Percentiles rank a stretch among this genome's conserved stretches.
Conservation (phyloP, 306 rosid genomes). For the Fragaria iinumae region DNA sequence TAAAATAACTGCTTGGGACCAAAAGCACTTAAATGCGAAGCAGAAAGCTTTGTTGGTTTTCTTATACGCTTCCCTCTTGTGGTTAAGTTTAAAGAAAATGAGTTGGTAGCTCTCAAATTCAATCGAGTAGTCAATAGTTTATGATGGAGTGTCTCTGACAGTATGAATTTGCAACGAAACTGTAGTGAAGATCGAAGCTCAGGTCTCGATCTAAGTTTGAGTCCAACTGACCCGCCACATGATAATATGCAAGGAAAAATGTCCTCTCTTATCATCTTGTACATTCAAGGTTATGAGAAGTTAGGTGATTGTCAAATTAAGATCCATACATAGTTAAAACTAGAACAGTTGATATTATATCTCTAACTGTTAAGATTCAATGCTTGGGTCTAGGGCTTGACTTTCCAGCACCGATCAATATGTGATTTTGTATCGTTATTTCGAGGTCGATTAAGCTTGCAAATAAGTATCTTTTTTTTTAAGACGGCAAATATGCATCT, state of each 20-base stretch:
- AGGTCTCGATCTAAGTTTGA: background rate
- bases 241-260: background rate
- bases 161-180: background rate
- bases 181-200: background rate
- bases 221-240: background rate
- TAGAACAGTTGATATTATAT: too few relatives aligned
- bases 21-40: slow-evolving; percentile 8
- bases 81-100: background rate
- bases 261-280: background rate
- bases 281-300: background rate
- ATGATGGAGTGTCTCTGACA: background rate
- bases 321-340: background rate
- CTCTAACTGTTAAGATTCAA: too few relatives aligned
- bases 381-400: background rate
- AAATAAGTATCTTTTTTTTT: too few relatives aligned
- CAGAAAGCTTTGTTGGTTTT: background rate
- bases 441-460: too few relatives aligned
- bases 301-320: background rate
- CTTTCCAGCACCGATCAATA: too few relatives aligned
- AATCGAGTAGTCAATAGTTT: background rate
- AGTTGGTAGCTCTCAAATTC: background rate
- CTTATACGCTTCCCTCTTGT: background rate
- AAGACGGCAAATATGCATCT: too few relatives aligned
- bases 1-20: background rate
- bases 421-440: too few relatives aligned